Base-by-base conservation (phyloP, 257 asterid species). In the Nicotiana sylvestris region DNA sequence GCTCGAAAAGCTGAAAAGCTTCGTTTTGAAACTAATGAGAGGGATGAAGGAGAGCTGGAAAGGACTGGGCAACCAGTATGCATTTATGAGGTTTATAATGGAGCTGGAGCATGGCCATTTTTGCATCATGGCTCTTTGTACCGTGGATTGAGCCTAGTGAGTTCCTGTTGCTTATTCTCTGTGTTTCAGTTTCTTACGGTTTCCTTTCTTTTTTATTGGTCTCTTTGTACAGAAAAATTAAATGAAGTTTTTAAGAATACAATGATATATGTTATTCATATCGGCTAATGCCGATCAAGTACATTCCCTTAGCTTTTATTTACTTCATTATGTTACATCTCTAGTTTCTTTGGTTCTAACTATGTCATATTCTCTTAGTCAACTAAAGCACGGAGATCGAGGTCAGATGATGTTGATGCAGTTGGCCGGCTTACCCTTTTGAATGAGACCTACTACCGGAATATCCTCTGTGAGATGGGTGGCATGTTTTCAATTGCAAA, bases 11-110 rank as follows among this genome's bases (percentile, higher is more conserved):
- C 97, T 64, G 99, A 96, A 85, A 96, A 93, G 88, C 94, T 94
- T n/a, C 89, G 85, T 85, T 96, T 94, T 87, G 97, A 96, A 93
- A 81, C 89, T 53, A 93, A 94, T 64, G 97, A 94, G 90, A 93
- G 98, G 86, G 99, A 96, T 85, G 98, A 96, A 91, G 99, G 98
- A 53, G 99, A 96, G 88, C 94, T 96, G 51, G 99, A 96, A 90
- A 92, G 99, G 88, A 96, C 98, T 33, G 99, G 99, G 81, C 98
- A 96, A 83, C 92, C 95, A 81, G 39, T 96, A 81, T 94, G 99
- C 90, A 93, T 96, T 61, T 96, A 96, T 85, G 99, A 94, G 92
- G 93, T 93, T 70, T 96, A 96, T 87, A 84, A 85, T 89, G 99
- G 99, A 82, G 90, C 93, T 67, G 99, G 98, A 61, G 93, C 97